Conservation (phyloP, 192 early-diverging fungal species). For the Backusella mclennaniae region DNA sequence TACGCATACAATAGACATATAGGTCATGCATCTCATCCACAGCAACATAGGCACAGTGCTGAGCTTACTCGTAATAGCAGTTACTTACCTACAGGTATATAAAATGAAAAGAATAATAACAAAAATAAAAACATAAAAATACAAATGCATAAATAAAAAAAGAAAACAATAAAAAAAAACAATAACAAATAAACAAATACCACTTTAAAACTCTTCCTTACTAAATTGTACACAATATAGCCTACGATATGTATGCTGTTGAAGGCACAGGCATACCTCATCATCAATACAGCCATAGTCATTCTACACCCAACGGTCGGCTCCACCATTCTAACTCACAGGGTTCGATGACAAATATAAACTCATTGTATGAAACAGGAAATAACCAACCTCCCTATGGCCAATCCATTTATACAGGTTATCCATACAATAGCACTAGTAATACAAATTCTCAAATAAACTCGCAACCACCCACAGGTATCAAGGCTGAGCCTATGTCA, state of each 20-base stretch:
- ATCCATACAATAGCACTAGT: background rate
- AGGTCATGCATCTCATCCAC: background rate
- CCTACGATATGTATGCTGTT: slow-evolving; percentile 6
- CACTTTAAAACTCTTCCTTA: background rate
- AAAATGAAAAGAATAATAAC: background rate
- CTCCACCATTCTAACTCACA: slow-evolving; percentile 1
- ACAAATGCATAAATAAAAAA: slow-evolving; percentile 2
- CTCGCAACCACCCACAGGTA: background rate
- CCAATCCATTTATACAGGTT: slow-evolving; percentile 8
- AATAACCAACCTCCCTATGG: slow-evolving; percentile 8
- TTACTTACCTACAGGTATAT: background rate
- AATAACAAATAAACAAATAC: slow-evolving; percentile 3
- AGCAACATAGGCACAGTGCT: slow-evolving; percentile 1
- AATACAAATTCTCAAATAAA: background rate
- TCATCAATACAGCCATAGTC: background rate
- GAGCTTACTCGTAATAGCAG: slow-evolving; percentile 8
- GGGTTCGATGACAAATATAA: background rate
- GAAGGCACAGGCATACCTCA: background rate
- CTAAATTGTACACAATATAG: slow-evolving; percentile 4
- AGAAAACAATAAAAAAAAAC: background rate
- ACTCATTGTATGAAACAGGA: slow-evolving; percentile 1
- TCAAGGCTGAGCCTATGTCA: background rate
- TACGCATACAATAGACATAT: background rate
- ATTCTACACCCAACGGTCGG: background rate
- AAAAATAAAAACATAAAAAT: background rate